Evolutionary conservation across 371 early-diverging fungal genomes (phyloP).

Genomic region (Zychaea mexicana): DNA sequence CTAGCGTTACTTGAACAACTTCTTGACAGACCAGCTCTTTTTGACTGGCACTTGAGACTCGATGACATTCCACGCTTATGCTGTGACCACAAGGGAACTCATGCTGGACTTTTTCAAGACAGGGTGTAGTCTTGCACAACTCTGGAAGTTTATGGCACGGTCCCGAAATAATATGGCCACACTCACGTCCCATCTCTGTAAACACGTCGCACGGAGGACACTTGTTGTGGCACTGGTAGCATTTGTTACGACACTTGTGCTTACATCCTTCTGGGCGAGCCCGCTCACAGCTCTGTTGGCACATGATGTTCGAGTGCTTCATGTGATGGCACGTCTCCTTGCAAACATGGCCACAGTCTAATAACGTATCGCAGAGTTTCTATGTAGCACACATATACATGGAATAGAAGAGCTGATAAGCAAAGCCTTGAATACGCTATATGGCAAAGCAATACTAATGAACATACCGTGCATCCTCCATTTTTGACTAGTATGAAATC

Average conservation of each 20-base stretch:
- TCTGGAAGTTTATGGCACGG: constrained; percentile 11
- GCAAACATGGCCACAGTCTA: constrained; percentile 45
- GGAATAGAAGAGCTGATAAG: neutral
- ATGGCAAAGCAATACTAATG: neutral
- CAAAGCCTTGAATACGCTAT: too few relatives aligned
- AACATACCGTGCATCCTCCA: constrained; percentile 38
- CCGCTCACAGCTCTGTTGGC: constrained; percentile 32
- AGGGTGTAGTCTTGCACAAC: neutral
- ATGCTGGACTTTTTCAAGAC: constrained; percentile 7
- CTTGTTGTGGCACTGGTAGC: constrained; percentile 28
- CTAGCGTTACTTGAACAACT: neutral
- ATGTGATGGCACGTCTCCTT: constrained; percentile 39
- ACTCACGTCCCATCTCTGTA: constrained; percentile 8
- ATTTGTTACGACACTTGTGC: constrained; percentile 35
- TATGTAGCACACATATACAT: neutral
- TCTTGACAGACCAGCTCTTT: constrained; percentile 5
- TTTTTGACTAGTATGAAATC: constrained; percentile 35
- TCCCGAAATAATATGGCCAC: constrained; percentile 24
- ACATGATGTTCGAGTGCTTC: constrained; percentile 23
- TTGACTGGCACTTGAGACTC: neutral
- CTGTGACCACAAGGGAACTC: constrained; percentile 30
- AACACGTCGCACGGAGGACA: constrained; percentile 38
- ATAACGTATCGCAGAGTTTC: constrained; percentile 25
- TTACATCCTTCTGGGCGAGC: constrained; percentile 23
- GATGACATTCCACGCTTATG: constrained; percentile 12